A percentile compares a stretch with the other conserved stretches of the same genome.
These are phyloP conservation scores for Thielaviopsis populi DNA, from an alignment of 2,329 filamentous ascomycete species.

Conservation along the genomic window DNA sequence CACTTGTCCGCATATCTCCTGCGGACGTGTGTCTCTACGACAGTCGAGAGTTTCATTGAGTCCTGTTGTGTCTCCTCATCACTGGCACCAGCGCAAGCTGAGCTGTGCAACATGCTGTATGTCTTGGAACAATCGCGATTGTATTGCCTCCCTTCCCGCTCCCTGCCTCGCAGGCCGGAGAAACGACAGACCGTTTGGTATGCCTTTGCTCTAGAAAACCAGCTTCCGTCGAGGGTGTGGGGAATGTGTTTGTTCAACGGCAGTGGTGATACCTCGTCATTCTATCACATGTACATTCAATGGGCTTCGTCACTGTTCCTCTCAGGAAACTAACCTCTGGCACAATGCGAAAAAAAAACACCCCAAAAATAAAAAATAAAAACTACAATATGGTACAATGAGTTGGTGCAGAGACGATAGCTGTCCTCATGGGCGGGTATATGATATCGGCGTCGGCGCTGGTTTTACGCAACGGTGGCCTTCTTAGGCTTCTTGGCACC, in stretches of 20 bases:
- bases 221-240: neutral
- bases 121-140: too few relatives aligned
- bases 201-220: too few relatives aligned
- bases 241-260: neutral
- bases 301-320: neutral
- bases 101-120: too few relatives aligned
- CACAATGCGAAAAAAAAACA: neutral
- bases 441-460: neutral
- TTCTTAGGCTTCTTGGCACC: slow-evolving; percentile 98
- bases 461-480: slow-evolving; percentile 37
- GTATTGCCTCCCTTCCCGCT: too few relatives aligned
- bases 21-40: too few relatives aligned
- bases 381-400: slow-evolving; percentile 15
- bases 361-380: neutral
- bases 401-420: neutral
- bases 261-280: neutral
- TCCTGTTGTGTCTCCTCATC: too few relatives aligned
- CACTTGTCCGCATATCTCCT: neutral
- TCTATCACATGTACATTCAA: neutral
- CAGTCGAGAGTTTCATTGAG: too few relatives aligned
- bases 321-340: neutral
- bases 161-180: too few relatives aligned
- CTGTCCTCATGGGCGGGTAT: neutral
- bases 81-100: too few relatives aligned
- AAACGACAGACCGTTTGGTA: too few relatives aligned